Evolutionary conservation across 2,329 filamentous ascomycete genomes (phyloP), one percentile per base, ranked within the genome.

Genomic region (Cercospora sojina): DNA sequence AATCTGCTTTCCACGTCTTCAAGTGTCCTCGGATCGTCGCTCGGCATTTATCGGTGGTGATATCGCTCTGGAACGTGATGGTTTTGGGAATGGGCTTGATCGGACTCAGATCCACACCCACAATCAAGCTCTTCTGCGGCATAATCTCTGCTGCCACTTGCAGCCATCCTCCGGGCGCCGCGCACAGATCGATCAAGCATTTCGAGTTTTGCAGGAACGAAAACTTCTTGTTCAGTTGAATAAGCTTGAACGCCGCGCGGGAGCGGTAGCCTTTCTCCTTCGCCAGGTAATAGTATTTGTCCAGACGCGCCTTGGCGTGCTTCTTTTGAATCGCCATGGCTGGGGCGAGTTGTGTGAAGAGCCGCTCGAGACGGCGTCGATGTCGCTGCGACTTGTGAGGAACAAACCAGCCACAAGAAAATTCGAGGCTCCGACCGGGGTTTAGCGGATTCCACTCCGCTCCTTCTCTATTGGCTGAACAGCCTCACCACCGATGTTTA

Each of bases 161-260:
- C 83, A 91, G 94, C 94, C 94, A 98, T 79, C 91, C 95, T 80
- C 95, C 95, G 32, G 95, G 95, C 20, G 95, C 95, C 71, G 95
- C 95, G 82, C 95, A 99, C 77, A 99, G 90, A 89, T 99, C 96
- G 78, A 99, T 85, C 68, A 97, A 84, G 75, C 98, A 95, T 83
- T 92, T 96, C 81, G 92, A 96, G 84, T 96, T 94, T 80, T 98
- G 93, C 73, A 99, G 84, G 80, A 99, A 99, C 73, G 92, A 91
- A 90, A 96, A 99, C 79, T 97, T 98, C 82, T 98, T 97, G 83
- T 99, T 99, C 75, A 99, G 84, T 80, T 99, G 94, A 73, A 99
- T 94, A 74, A 99, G 83, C 83, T 99, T 99, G 86, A 98, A 98
- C 64, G 95, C 93, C 74, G 95, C 93, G 86, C 95, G 88, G 69